A percentile compares a stretch with the other conserved stretches of the same genome.
Evolutionary conservation across 495 filamentous ascomycete genomes (phyloP).

Genomic region (Xylaria venustula): DNA sequence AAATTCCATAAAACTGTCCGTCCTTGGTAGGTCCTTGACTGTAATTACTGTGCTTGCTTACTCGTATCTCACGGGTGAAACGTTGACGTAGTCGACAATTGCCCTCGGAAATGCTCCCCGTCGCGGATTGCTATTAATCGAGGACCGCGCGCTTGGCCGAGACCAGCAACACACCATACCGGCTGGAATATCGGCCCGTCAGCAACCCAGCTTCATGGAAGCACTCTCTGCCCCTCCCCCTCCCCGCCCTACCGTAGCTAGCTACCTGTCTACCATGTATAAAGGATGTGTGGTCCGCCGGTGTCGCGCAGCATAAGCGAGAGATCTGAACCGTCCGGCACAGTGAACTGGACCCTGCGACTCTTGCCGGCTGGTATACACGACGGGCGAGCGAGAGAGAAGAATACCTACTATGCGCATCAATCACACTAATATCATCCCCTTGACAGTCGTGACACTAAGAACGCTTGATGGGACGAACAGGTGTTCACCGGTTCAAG

Average conservation of each 20-base stretch:
- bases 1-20: not conserved
- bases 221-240: not conserved
- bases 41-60: no score
- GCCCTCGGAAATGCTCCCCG: not conserved
- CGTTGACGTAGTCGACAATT: not conserved
- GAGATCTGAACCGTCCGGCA: conserved; percentile 2
- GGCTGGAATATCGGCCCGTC: conserved; percentile 6
- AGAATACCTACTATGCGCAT: not conserved
- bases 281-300: not conserved
- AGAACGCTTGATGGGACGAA: not conserved
- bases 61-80: not conserved
- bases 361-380: not conserved
- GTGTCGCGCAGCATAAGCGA: conserved; percentile 14
- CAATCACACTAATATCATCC: not conserved
- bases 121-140: not conserved
- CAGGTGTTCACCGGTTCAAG: not conserved
- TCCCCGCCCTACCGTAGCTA: not conserved
- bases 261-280: not conserved
- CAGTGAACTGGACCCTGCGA: not conserved
- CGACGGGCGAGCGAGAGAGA: not conserved
- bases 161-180: not conserved
- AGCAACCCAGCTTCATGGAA: conserved; percentile 7
- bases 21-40: no score
- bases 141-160: not conserved
- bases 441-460: not conserved